phyloP scores from a whole-genome alignment of 2,329 filamentous ascomycete species.

The Venturia nashicola region DNA sequence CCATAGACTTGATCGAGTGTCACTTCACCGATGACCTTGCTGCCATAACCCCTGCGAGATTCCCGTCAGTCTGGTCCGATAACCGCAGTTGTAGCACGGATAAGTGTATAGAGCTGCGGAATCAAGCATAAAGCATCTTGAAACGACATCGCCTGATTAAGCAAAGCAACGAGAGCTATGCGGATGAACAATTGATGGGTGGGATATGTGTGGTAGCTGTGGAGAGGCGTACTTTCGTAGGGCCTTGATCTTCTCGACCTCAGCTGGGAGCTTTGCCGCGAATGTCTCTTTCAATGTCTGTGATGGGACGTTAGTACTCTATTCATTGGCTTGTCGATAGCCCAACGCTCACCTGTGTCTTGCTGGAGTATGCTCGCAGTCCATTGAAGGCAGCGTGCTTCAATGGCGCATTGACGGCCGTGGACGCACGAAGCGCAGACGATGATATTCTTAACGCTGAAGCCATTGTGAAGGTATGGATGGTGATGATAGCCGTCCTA shows the following conservation, averaged over 20 bases:
- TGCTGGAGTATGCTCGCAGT: conserved; percentile 83
- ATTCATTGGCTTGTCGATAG: background rate
- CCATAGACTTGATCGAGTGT: conserved; percentile 99
- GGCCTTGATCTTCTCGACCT: conserved; percentile 99
- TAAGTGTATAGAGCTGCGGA: background rate
- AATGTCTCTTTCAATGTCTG: conserved; percentile 98
- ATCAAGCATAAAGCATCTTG: background rate
- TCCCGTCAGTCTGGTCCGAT: background rate
- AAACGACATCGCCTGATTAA: background rate
- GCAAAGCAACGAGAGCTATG: background rate
- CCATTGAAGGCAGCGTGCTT: conserved; percentile 67
- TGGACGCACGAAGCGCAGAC: conserved; percentile 67
- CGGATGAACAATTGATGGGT: background rate
- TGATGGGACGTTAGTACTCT: conserved; percentile 9
- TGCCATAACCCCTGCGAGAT: conserved; percentile 65
- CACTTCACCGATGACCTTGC: conserved; percentile 92
- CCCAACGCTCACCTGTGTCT: conserved; percentile 58
- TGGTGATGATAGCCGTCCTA: conserved; percentile 17
- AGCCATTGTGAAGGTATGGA: conserved; percentile 53
- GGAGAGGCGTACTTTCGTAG: conserved; percentile 67
- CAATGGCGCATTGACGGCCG: conserved; percentile 49
- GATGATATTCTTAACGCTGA: conserved; percentile 71
- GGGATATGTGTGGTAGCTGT: background rate
- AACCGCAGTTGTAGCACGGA: background rate
- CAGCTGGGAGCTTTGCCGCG: conserved; percentile 85